Base-by-base conservation (phyloP, 805 yeast species). In the Ogataea paraovalis region DNA sequence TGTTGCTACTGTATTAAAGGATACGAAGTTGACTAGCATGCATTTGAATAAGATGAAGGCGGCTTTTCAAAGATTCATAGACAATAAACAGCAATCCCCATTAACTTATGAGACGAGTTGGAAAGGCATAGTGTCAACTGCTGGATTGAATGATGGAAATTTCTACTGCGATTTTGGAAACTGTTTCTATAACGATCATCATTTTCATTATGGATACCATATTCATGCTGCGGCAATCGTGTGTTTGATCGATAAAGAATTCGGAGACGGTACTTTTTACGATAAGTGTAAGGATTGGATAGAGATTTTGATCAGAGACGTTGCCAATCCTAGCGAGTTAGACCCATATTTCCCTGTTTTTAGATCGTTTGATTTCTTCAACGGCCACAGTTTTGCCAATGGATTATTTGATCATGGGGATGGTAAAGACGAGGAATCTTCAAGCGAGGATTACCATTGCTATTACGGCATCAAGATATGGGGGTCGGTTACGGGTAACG, bases 201-300 rank as follows among this genome's bases (percentile, higher is more conserved):
- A 87, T 61, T 88, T 87, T 76, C 95, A 88, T 63, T 88, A 85
- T 59, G 94, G 94, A 10, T 88, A 87, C 65, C 83, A 81, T 55
- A 74, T 87, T 42, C 91, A 87, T 61, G 86, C 95, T 1, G 95
- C 95, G 5, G 90, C 95, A 1, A 70, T 85, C 19, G 77, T 87
- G 41, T 91, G 84, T n/a, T 64, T 79, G 46, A 79, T 83, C 16
- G 95, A 87, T 60, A 48, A 55, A 3, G 64, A 67, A 23, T 57
- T 60, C 13, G 84, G 83, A 3, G 63, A 61, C 43, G 81, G 82
- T 9, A 59, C 68, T 1, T 84, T 86, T 82, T 65, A 73, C 4
- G 48, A 52, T 9, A 64, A 61, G 9, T 73, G 75, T 54, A 74
- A 72, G 55, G 76, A 70, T 10, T 84, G 83, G 80, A 76, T 84